Evolutionary conservation across 805 yeast genomes (phyloP), one percentile per base, ranked within the genome.

Genomic region (Cyberlindnera nakhonratchasimensis): DNA sequence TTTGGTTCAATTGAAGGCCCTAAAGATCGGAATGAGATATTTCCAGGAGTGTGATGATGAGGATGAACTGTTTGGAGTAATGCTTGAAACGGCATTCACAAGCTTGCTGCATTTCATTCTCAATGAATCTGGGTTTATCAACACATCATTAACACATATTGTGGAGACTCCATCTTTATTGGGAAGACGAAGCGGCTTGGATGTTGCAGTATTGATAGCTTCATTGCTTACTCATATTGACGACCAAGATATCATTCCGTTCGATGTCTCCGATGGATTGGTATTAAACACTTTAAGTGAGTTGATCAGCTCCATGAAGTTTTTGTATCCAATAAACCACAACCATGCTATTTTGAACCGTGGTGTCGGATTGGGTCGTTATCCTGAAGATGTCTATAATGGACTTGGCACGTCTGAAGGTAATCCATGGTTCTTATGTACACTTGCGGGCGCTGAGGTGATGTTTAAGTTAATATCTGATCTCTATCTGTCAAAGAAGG

Each of bases 381-480:
- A 90, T 57, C 96, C 97, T 1, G 98, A 90, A 57, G 98, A 90
- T 63, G 61, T 82, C 9, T 90, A 90, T 62, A 82, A 90, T 60
- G 96, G 96, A 0, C 65, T 69, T 46, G 80, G 79, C 0, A 67
- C 74, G 0, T 70, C 82, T 24, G 87, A 82, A 53, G 97, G 96
- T 3, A 89, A 90, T 56, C 97, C 98, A 6, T 90, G 97, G 98
- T 88, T 89, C 58, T 74, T 90, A 44, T 67, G 86, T 3, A 85
- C 91, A 1, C 76, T 84, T 1, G 69, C 84, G 4, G 87, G 86
- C 2, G 67, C 86, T 5, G 86, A 82, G 57, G 51, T 82, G 14
- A 57, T 83, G 32, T 82, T 74, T 61, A 77, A 75, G 54, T 58
- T 76, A 45, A 67, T 83, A 21, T 65, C 65, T 58, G 73, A 73